Base-by-base conservation (phyloP, 2,329 filamentous ascomycete genomes). In the Cladosporium velox region DNA sequence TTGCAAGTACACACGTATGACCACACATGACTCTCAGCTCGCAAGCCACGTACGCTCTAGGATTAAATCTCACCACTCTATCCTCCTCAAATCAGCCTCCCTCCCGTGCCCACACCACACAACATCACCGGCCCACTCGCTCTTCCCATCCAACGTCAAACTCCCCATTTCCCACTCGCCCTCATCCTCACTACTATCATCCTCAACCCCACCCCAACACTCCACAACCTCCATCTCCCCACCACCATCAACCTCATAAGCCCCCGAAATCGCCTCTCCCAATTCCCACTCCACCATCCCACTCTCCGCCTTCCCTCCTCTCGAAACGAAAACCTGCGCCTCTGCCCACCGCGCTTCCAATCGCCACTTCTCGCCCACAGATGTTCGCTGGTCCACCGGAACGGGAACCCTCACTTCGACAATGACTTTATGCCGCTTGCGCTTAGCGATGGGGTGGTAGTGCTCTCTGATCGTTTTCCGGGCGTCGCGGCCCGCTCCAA, bases 391-490 rank as follows among this genome's bases (percentile, higher is more conserved):
- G 35, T n/a, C 14, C 8, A 7, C 2, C 0, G 55, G 30, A 5
- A 65, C 24, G 1, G 64, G 59, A 7, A 69, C 67, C 5, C 28
- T 41, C 38, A 74, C 68, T 55, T 75, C 74, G 30, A 72, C 59
- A 26, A 73, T 70, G 18, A 75, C 68, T 8, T 66, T 55, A 2
- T 7, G 21, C 8, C 34, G 34, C 12, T 6, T 41, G 3, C 60
- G 60, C 49, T 63, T 63, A 15, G 60, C 60, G 14, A 63, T 14
- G 35, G 64, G 57, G 11, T 67, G 65, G 65, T 76, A 76, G 65
- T 72, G 73, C 15, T 64, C 47, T 52, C 73, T 67, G 38, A 76
- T 70, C 3, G 66, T 15, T 35, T 68, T 55, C 14, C 72, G 68
- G 10, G 67, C 64, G 6, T 64, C 54, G 32, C 68, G 67, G 54